Base-by-base conservation (phyloP, 306 rosid genomes). In the Gillenia trifoliata region DNA sequence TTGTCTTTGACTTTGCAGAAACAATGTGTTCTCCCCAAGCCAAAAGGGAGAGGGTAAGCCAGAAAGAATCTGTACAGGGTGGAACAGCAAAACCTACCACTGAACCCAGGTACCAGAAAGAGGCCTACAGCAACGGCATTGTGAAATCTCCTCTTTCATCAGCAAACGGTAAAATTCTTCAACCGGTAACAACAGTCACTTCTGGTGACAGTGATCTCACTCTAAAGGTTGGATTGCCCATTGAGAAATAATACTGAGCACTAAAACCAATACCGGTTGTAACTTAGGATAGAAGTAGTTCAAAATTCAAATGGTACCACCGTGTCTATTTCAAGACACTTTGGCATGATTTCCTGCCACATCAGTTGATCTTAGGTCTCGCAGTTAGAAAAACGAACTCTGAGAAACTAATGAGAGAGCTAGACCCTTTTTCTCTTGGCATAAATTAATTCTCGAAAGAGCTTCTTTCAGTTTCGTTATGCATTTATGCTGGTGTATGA, bases 1-100 rank as follows among this genome's bases (percentile, higher is more conserved):
- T 31, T 50, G 26, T 83, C 55, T 74, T 64, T 69, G 64, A 71
- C 80, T 31, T 28, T 34, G 74, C 81, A 88, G 91, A 88, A 83
- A 77, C 88, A 73, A 77, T 71, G 83, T 69, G 77, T 68, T 81
- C 75, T 20, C 73, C 84, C 33, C 43, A 76, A 76, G 73, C 79
- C 75, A 82, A 77, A 81, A 75, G 72, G 59, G 86, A 76, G 52
- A 56, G 8, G 25, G 77, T 45, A 62, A 81, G 36, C 75, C 67
- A 63, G 69, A 77, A 22, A 49, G 86, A 66, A 78, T 68, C 73
- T n/a, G 82, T 47, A 41, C 75, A 79, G 56, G 74, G 30, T 50
- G 76, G 72, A 49, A 67, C 75, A 57, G 50, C 60, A 31, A 78
- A 80, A 64, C 69, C 79, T 64, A 80, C 66, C 83, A 64, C 78